phyloP scores from a whole-genome alignment of 352 stramenopile species.

The Globisporangium okanoganense region DNA sequence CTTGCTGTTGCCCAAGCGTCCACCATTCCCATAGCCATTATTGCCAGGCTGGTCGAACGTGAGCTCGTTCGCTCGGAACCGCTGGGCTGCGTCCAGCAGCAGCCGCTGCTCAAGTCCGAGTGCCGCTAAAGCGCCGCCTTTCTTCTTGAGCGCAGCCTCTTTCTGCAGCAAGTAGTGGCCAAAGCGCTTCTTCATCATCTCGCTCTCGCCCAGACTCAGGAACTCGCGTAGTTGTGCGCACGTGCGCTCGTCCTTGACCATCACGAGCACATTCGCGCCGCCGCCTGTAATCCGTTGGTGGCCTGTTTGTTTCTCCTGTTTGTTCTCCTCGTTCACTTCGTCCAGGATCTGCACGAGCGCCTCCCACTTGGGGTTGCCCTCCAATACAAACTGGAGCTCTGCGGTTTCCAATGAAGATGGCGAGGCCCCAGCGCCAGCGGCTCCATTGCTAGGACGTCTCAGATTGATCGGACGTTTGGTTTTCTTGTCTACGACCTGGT shows the following conservation, averaged over 20 bases:
- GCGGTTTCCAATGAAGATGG: conserved; percentile 22
- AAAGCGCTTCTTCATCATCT: conserved; percentile 86
- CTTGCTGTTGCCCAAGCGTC: not conserved
- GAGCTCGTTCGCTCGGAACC: conserved; percentile 42
- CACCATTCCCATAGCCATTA: not conserved
- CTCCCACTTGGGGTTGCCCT: conserved; percentile 95
- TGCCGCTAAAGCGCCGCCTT: conserved; percentile 31
- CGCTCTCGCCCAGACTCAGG: conserved; percentile 62
- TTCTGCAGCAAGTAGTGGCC: conserved; percentile 77
- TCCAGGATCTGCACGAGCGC: conserved; percentile 90
- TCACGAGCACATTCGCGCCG: conserved; percentile 65
- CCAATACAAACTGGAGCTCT: conserved; percentile 63
- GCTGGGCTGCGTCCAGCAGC: conserved; percentile 47
- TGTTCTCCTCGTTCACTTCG: conserved; percentile 82
- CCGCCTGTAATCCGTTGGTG: conserved; percentile 16
- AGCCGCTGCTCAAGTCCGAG: conserved; percentile 62
- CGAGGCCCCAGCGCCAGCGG: not conserved
- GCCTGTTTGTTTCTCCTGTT: conserved; percentile 18
- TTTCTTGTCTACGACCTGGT: conserved; percentile 68
- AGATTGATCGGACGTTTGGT: conserved; percentile 41
- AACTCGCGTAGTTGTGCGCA: conserved; percentile 81
- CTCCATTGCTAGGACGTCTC: conserved; percentile 15
- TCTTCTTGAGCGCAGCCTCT: conserved; percentile 51
- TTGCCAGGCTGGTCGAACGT: conserved; percentile 22
- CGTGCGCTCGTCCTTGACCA: conserved; percentile 89